Conservation (phyloP, 2,329 filamentous ascomycete genomes). For the Pseudogymnoascus sp. region DNA sequence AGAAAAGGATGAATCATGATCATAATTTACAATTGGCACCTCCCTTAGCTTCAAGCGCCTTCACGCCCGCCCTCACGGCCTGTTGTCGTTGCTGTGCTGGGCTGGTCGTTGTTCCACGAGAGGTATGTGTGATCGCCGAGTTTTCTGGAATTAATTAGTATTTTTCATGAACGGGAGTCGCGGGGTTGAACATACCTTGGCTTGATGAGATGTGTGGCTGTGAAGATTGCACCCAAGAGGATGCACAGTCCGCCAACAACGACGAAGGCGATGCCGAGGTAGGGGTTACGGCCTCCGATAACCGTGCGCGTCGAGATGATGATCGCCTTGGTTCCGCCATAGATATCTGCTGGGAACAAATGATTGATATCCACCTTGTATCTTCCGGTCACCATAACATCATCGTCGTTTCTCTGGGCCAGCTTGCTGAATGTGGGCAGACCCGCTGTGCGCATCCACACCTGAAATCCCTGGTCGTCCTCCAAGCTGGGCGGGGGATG, state of each 20-base stretch:
- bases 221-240: conserved; percentile 78
- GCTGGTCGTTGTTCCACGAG: conserved; percentile 78
- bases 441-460: conserved; percentile 98
- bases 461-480: conserved; percentile 78
- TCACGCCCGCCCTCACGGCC: conserved; percentile 41
- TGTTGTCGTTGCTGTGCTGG: conserved; percentile 45
- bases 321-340: conserved; percentile 82
- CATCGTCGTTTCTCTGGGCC: conserved; percentile 69
- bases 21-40: conserved; percentile 11
- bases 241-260: conserved; percentile 92
- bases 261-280: conserved; percentile 92
- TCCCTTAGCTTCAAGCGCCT: not conserved
- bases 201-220: conserved; percentile 81
- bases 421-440: conserved; percentile 93
- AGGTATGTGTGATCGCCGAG: conserved; percentile 96
- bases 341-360: conserved; percentile 70
- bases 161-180: not conserved
- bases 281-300: conserved; percentile 91
- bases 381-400: conserved; percentile 56
- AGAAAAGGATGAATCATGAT: conserved; percentile 8
- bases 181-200: conserved; percentile 55
- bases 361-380: conserved; percentile 73
- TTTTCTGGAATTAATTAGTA: conserved; percentile 53
- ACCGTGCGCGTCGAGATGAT: conserved; percentile 83
- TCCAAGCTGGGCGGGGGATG: conserved; percentile 64